These are phyloP conservation scores for Pontederia crassipes DNA, from an alignment of 176 grass and related monocot species.

Conservation along the genomic window DNA sequence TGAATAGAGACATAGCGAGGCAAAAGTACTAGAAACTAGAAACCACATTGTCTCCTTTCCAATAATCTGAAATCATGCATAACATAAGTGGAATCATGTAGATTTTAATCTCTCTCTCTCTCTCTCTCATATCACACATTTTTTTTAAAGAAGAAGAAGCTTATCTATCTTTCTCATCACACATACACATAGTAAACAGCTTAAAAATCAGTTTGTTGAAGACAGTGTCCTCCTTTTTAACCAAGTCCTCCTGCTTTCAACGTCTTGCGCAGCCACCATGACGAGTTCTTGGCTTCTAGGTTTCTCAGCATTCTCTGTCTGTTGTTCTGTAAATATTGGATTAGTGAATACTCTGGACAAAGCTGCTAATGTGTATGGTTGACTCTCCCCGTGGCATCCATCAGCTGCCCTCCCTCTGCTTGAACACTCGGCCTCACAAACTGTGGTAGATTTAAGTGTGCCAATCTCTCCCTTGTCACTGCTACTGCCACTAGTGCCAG, in stretches of 20 bases:
- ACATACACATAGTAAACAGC: neutral
- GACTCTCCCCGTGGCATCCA: conserved; percentile 13
- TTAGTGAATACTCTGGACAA: conserved; percentile 21
- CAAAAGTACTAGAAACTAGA: no score
- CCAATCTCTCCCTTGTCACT: conserved; percentile 17
- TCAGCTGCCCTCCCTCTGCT: conserved; percentile 4
- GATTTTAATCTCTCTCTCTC: no score
- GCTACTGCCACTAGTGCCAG: conserved; percentile 19
- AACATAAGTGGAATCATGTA: no score
- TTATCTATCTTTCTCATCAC: no score
- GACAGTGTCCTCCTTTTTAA: conserved; percentile 39
- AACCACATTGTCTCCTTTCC: no score
- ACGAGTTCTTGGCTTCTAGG: conserved; percentile 1
- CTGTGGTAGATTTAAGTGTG: conserved; percentile 2
- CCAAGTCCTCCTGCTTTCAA: neutral
- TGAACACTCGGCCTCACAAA: conserved; percentile 32
- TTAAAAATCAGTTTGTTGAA: conserved; percentile 33
- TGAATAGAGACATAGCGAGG: no score
- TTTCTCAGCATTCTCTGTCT: conserved; percentile 10
- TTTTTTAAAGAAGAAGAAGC: no score
- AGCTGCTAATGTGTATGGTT: conserved; percentile 6
- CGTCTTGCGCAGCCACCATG: neutral
- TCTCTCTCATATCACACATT: no score
- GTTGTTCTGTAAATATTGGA: conserved; percentile 20
- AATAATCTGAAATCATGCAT: no score